A percentile compares a stretch with the other conserved stretches of the same genome.
Conservation (phyloP, 2,329 filamentous ascomycete genomes). For the Didymella glomerata region DNA sequence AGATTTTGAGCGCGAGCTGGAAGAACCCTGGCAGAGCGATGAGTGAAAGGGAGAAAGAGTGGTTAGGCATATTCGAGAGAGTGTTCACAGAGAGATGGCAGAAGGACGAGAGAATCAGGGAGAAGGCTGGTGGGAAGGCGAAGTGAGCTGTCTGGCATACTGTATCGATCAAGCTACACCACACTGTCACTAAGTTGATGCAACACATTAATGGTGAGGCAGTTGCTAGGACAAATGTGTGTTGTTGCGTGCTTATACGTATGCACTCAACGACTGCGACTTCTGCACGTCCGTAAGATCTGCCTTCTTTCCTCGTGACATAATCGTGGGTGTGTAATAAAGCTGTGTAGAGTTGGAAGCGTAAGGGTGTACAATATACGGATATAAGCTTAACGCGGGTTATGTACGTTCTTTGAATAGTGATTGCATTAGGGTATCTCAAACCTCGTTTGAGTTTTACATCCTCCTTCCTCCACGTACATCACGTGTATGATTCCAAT, state of each 20-base stretch:
- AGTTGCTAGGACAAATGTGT: not conserved
- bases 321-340: too few species aligned
- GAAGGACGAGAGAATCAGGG: slow-evolving; percentile 45
- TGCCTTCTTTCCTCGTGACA: too few species aligned
- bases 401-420: not conserved
- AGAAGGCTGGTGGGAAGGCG: slow-evolving; percentile 39
- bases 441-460: not conserved
- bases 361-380: too few species aligned
- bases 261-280: too few species aligned
- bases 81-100: slow-evolving; percentile 44
- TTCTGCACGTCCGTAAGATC: too few species aligned
- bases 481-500: too few species aligned
- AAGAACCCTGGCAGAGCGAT: slow-evolving; percentile 58
- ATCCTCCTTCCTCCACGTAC: too few species aligned
- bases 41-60: slow-evolving; percentile 52
- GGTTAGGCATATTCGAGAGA: slow-evolving; percentile 51
- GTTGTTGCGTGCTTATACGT: too few species aligned
- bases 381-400: not conserved
- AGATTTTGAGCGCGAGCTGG: slow-evolving; percentile 77
- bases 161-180: not conserved
- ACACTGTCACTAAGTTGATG: not conserved
- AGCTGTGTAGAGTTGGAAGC: too few species aligned
- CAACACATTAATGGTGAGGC: not conserved
- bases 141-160: slow-evolving; percentile 25
- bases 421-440: not conserved